Base-by-base conservation (phyloP, 495 filamentous ascomycete species). In the Xanthoparmelia taractica region DNA sequence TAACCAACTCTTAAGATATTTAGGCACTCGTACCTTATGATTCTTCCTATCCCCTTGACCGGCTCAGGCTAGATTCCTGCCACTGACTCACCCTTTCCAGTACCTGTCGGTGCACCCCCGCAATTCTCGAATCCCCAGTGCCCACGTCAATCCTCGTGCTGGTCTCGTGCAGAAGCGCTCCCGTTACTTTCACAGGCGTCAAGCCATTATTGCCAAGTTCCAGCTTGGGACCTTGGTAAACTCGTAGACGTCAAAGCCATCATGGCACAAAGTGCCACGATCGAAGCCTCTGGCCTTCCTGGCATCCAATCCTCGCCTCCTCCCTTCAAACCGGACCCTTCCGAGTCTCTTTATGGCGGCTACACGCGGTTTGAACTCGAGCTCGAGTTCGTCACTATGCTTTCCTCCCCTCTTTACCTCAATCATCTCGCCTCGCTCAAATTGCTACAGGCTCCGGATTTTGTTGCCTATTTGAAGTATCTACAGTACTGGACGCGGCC, bases 311-410 rank as follows among this genome's bases (percentile, higher is more conserved):
- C 37, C 45, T 64, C 54, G 8, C 54, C 55, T 58, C 59, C 64
- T 55, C 29, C 66, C 48, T 60, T 50, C 65, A 48, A 57, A 63
- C 61, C 67, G 55, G 38, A 57, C 52, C 69, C 71, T 59, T 63
- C 59, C 65, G 60, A 63, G 23, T 31, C 47, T 18, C 70, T 66
- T 50, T 85, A 87, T 65, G 87, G 79, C 57, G 86, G 87, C 61
- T 87, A 74, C 71, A 80, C 83, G 50, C 85, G 87, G 61, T 91
- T 91, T 69, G 86, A 89, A 72, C 80, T 90, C 40, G 87, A 91
- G 69, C 79, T 89, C 12, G 87, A 90, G 80, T 95, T 96, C 69
- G 90, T 95, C 48, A 88, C 91, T 68, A 84, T 86, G n/a, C 88
- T 96, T 59, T 84, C 85, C 65, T 92, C 92, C 69, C 91, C 91